A percentile compares a stretch with the other conserved stretches of the same genome.
Conservation (phyloP, 257 asterid species). For the Ballota nigra region DNA sequence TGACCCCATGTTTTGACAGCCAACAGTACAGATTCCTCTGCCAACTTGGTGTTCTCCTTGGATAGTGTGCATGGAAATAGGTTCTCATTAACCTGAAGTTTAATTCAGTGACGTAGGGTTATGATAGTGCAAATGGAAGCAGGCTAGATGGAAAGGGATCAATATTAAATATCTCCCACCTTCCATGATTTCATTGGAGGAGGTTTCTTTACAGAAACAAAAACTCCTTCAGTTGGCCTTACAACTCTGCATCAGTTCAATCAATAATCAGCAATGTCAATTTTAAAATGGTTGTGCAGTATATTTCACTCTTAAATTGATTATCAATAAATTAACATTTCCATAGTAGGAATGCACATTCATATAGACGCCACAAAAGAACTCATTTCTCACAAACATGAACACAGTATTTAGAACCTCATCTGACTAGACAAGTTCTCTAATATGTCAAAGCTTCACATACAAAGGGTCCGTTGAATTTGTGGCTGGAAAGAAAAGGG, state of each 20-base stretch:
- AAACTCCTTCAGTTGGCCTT: conserved; percentile 85
- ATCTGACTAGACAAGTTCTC: conserved; percentile 15
- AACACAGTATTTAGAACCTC: conserved; percentile 15
- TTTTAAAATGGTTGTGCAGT: conserved; percentile 12
- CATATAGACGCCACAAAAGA: conserved; percentile 9
- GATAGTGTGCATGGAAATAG: conserved; percentile 83
- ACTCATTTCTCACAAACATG: conserved; percentile 13
- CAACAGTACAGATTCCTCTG: conserved; percentile 86
- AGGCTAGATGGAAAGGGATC: conserved; percentile 12
- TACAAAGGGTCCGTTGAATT: neutral
- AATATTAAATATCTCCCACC: conserved; percentile 43
- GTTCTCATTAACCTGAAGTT: conserved; percentile 78
- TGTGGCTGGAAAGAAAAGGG: neutral
- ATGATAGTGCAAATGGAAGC: conserved; percentile 16
- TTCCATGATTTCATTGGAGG: conserved; percentile 86
- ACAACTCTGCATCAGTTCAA: conserved; percentile 68
- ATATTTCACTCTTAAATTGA: conserved; percentile 16
- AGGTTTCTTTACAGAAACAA: conserved; percentile 86
- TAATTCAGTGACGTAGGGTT: conserved; percentile 21
- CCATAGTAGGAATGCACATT: neutral
- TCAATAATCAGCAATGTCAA: conserved; percentile 22
- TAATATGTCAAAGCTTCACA: conserved; percentile 6
- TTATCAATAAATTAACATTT: neutral
- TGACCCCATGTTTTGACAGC: conserved; percentile 91
- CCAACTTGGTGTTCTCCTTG: conserved; percentile 62